Evolutionary conservation across 345 rosid species (phyloP).

Genomic region (Sonneratia alba): DNA sequence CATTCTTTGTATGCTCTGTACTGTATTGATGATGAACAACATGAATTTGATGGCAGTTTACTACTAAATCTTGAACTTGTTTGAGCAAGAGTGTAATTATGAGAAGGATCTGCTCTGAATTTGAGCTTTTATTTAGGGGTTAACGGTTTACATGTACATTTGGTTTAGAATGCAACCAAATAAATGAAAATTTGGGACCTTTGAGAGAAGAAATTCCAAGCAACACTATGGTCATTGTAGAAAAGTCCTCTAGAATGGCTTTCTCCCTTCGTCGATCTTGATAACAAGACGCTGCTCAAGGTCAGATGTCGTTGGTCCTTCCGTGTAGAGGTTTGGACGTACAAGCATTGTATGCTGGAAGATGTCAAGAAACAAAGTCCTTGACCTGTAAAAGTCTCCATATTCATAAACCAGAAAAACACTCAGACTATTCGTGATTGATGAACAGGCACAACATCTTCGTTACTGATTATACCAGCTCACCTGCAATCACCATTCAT

Average conservation of each 20-base stretch:
- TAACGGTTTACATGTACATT: no score
- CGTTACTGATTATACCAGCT: not conserved
- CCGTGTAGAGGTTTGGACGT: constrained; percentile 63
- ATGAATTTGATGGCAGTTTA: no score
- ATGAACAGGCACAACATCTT: constrained; percentile 38
- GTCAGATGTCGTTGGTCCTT: constrained; percentile 86
- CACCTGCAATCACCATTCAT: constrained; percentile 94
- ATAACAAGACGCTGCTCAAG: constrained; percentile 46
- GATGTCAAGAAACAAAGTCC: constrained; percentile 86
- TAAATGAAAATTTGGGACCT: not conserved
- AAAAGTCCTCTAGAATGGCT: constrained; percentile 38
- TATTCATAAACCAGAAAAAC: not conserved
- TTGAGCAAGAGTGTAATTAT: no score
- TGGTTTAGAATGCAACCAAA: no score
- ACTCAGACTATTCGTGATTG: not conserved
- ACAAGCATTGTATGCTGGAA: constrained; percentile 86
- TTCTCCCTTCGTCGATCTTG: constrained; percentile 79
- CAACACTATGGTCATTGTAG: not conserved
- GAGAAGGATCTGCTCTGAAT: not conserved
- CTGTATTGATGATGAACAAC: no score
- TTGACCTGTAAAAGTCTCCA: constrained; percentile 35
- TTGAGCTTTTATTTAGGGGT: not conserved
- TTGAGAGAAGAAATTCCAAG: not conserved
- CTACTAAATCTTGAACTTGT: no score
- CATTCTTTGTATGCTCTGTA: no score